phyloP scores from a whole-genome alignment of 768 basidiomycete genomes.

The Psilocybe azurescens region DNA sequence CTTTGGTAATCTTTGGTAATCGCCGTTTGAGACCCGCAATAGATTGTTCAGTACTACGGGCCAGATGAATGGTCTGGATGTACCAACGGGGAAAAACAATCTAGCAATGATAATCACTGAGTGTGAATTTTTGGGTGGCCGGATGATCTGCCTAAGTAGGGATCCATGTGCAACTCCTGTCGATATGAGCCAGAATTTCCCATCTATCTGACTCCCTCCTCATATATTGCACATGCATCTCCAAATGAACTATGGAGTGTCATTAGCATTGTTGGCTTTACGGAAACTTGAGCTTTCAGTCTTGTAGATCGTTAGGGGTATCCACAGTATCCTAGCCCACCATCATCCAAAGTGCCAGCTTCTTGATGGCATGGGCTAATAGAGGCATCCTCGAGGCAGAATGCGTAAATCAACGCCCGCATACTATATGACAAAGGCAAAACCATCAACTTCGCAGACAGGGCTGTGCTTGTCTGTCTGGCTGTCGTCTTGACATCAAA shows the following conservation, averaged over 20 bases:
- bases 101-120: conserved; percentile 14
- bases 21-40: not conserved
- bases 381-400: conserved; percentile 22
- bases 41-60: not conserved
- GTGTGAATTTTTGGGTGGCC: not conserved
- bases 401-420: conserved; percentile 28
- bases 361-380: conserved; percentile 19
- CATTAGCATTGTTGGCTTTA: not conserved
- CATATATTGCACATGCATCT: not conserved
- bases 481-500: conserved; percentile 24
- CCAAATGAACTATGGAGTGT: not conserved
- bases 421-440: conserved; percentile 8
- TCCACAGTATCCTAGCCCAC: conserved; percentile 26
- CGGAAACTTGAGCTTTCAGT: not conserved
- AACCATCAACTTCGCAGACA: conserved; percentile 17
- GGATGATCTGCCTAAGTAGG: conserved; percentile 8
- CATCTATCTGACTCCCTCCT: conserved; percentile 10
- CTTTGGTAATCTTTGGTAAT: conserved; percentile 1
- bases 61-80: not conserved
- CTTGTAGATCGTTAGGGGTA: conserved; percentile 7
- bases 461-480: conserved; percentile 21
- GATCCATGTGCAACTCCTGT: conserved; percentile 14
- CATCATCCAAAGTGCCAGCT: conserved; percentile 24
- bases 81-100: not conserved
- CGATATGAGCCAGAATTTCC: conserved; percentile 10